These are phyloP conservation scores for Agaricus sinodeliciosus DNA, from an alignment of 768 basidiomycete species.

Conservation along the genomic window DNA sequence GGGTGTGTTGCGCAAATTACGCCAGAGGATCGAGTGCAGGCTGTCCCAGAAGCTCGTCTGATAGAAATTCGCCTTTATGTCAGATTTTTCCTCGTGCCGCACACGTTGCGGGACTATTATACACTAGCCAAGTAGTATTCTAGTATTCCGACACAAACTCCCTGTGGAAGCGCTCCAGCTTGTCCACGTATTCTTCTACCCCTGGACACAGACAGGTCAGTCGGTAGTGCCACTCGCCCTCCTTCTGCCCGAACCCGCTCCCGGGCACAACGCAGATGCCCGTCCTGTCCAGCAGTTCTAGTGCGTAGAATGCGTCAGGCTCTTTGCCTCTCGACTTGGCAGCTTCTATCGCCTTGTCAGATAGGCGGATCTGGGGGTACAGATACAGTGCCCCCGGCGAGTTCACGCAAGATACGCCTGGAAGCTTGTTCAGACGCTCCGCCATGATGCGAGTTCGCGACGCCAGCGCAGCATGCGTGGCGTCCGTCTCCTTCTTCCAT, in stretches of 20 bases:
- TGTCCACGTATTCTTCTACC: slow-evolving; percentile 85
- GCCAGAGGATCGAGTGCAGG: slow-evolving; percentile 24
- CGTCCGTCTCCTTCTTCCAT: slow-evolving; percentile 80
- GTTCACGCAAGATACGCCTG: slow-evolving; percentile 86
- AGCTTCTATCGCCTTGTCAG: slow-evolving; percentile 63
- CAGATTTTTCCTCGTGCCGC: slow-evolving; percentile 5
- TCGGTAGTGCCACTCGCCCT: slow-evolving; percentile 86
- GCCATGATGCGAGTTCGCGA: slow-evolving; percentile 70
- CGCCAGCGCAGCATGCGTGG: slow-evolving; percentile 70
- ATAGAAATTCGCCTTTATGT: slow-evolving; percentile 7
- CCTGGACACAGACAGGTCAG: slow-evolving; percentile 94
- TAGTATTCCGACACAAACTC: slow-evolving; percentile 27
- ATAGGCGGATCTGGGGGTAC: slow-evolving; percentile 77
- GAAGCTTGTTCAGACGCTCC: slow-evolving; percentile 68
- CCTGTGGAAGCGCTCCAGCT: slow-evolving; percentile 53
- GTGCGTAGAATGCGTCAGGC: slow-evolving; percentile 86
- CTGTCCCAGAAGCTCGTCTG: slow-evolving; percentile 6
- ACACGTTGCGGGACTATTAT: not conserved
- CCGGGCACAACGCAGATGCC: slow-evolving; percentile 95
- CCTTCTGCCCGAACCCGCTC: slow-evolving; percentile 89
- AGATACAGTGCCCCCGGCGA: slow-evolving; percentile 93
- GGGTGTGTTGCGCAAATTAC: slow-evolving; percentile 26
- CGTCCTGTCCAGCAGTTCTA: slow-evolving; percentile 78
- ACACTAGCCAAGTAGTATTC: not conserved
- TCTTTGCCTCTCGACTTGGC: slow-evolving; percentile 68